Conservation (phyloP, 192 early-diverging fungal species). For the Oehlia diaphana region DNA sequence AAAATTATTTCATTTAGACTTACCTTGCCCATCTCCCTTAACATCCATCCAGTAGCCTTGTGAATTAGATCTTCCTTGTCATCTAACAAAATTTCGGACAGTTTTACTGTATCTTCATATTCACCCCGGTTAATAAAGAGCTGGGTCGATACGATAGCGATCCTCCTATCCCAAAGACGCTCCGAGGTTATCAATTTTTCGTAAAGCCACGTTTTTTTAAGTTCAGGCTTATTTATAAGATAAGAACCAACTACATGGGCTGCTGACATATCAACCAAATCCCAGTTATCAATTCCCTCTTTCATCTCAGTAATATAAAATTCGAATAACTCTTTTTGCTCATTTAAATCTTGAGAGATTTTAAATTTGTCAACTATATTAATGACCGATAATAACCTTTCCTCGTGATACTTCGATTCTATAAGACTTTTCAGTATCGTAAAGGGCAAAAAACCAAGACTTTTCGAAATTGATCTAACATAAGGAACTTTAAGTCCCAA, state of each 20-base stretch:
- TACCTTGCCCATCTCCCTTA: constrained; percentile 26
- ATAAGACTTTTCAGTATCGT: constrained; percentile 1
- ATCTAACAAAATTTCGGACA: constrained; percentile 12
- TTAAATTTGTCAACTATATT: constrained; percentile 16
- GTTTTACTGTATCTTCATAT: constrained; percentile 25
- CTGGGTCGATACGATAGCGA: constrained; percentile 15
- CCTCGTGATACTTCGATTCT: constrained; percentile 10
- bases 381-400: constrained; percentile 17
- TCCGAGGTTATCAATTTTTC: constrained; percentile 1
- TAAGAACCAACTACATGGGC: constrained; percentile 10
- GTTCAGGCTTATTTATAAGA: constrained; percentile 16
- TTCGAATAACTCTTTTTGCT: not conserved
- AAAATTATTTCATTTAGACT: not conserved
- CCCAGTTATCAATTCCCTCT: constrained; percentile 25
- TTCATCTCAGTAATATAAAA: constrained; percentile 20
- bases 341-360: not conserved
- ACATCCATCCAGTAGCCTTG: constrained; percentile 26
- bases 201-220: constrained; percentile 21
- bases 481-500: constrained; percentile 15
- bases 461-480: constrained; percentile 12
- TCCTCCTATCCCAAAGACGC: constrained; percentile 26
- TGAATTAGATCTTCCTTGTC: constrained; percentile 21
- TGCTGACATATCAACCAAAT: constrained; percentile 25
- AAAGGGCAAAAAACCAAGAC: not conserved
- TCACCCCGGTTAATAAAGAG: not conserved